Percentiles rank a stretch among this genome's conserved stretches.
These are phyloP conservation scores for Tetracentron sinense DNA, from an alignment of 164 flowering plant genomes.

Conservation along the genomic window DNA sequence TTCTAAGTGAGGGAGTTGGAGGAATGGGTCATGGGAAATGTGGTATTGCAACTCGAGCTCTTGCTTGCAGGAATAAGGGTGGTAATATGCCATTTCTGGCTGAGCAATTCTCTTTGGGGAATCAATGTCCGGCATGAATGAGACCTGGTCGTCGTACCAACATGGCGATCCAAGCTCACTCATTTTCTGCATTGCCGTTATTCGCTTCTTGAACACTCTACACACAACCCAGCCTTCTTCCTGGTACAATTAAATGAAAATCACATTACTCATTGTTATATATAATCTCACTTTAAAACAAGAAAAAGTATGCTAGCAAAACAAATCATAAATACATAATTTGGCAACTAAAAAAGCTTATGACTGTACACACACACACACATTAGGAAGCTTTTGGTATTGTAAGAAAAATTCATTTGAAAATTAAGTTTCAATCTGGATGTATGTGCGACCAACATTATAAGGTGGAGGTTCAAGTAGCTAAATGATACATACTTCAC, in stretches of 20 bases:
- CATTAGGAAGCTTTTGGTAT: no score
- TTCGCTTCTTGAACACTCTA: conserved; percentile 83
- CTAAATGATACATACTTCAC: no score
- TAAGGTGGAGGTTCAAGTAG: no score
- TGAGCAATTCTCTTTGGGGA: conserved; percentile 48
- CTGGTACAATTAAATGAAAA: conserved; percentile 19
- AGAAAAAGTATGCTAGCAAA: no score
- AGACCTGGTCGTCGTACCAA: conserved; percentile 85
- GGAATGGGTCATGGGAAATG: conserved; percentile 45
- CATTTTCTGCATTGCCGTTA: conserved; percentile 47
- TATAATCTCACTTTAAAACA: no score
- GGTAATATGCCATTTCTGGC: conserved; percentile 27
- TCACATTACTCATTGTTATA: no score
- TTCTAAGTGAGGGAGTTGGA: conserved; percentile 79
- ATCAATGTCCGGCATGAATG: conserved; percentile 73
- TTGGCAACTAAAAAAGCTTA: no score
- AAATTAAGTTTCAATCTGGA: no score
- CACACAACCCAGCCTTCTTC: conserved; percentile 99
- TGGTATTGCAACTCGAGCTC: conserved; percentile 59
- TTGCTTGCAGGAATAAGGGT: conserved; percentile 60
- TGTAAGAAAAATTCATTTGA: no score
- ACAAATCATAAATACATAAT: no score
- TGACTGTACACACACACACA: no score
- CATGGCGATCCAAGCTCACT: conserved; percentile 61
- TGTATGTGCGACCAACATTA: no score